phyloP scores from a whole-genome alignment of 306 rosid genomes.

The Glycine tomentella region DNA sequence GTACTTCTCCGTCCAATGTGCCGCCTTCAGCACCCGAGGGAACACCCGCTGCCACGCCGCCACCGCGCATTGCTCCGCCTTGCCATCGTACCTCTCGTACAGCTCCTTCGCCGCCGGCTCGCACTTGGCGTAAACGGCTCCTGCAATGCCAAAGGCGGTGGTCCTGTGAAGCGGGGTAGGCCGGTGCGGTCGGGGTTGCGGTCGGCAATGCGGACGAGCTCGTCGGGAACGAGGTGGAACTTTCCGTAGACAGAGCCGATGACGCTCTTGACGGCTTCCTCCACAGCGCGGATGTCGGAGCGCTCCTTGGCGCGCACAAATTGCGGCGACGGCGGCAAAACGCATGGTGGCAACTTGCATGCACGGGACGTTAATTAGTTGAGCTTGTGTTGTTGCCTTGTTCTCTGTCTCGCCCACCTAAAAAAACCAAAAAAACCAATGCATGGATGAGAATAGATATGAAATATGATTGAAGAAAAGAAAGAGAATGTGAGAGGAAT shows the following conservation, averaged over 20 bases:
- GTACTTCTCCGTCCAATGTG: background rate
- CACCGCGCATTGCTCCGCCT: background rate
- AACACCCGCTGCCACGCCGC: background rate
- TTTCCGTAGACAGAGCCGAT: constrained; percentile 42
- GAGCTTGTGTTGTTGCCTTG: background rate
- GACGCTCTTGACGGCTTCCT: constrained; percentile 45
- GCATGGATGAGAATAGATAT: too few relatives aligned
- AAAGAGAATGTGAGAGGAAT: too few relatives aligned
- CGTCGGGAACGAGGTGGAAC: constrained; percentile 48
- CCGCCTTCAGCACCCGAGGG: too few relatives aligned
- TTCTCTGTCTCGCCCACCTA: too few relatives aligned
- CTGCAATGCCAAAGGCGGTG: constrained; percentile 54
- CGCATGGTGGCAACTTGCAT: background rate
- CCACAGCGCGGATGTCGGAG: constrained; percentile 41
- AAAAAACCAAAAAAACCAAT: too few relatives aligned
- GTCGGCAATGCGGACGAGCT: constrained; percentile 43
- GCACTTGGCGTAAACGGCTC: constrained; percentile 54
- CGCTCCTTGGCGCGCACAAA: constrained; percentile 38
- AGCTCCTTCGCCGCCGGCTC: constrained; percentile 55
- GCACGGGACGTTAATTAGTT: background rate
- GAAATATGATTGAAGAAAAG: too few relatives aligned
- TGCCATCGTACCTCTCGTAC: background rate
- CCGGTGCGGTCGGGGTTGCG: constrained; percentile 46
- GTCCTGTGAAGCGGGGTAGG: constrained; percentile 54
- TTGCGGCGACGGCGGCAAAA: background rate